Evolutionary conservation across 495 filamentous ascomycete genomes (phyloP).

Genomic region (Lophiostoma macrostomum): DNA sequence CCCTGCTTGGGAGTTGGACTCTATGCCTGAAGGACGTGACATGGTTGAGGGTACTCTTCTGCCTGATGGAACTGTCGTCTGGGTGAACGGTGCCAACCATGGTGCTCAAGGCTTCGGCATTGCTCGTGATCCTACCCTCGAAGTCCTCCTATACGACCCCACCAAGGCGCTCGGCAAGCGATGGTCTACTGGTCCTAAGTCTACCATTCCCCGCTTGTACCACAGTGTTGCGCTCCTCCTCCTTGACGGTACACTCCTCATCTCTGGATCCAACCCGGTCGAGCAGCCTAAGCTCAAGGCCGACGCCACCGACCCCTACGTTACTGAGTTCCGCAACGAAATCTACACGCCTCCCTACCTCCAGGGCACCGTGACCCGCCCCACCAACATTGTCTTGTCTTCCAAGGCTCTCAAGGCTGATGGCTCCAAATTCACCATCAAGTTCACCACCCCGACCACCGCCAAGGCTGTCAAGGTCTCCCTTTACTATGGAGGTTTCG

Average conservation of each 20-base stretch:
- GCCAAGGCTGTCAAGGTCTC: slow-evolving; percentile 47
- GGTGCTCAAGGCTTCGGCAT: slow-evolving; percentile 62
- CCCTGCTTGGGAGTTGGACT: slow-evolving; percentile 60
- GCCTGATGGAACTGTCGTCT: slow-evolving; percentile 60
- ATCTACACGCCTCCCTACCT: slow-evolving; percentile 62
- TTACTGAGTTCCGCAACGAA: slow-evolving; percentile 60
- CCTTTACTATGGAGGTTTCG: slow-evolving; percentile 60
- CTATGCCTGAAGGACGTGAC: slow-evolving; percentile 59
- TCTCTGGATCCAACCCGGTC: slow-evolving; percentile 59
- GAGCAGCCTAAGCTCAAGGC: slow-evolving; percentile 51
- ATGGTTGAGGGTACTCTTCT: slow-evolving; percentile 61
- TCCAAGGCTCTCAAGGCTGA: slow-evolving; percentile 44
- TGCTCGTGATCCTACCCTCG: slow-evolving; percentile 51
- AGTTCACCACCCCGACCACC: slow-evolving; percentile 45
- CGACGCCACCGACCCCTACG: slow-evolving; percentile 45
- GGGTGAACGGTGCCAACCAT: slow-evolving; percentile 55
- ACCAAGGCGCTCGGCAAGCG: slow-evolving; percentile 49
- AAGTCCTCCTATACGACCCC: slow-evolving; percentile 59
- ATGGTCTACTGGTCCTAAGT: slow-evolving; percentile 50
- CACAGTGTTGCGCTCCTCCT: slow-evolving; percentile 57
- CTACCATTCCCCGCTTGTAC: slow-evolving; percentile 55
- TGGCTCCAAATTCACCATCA: slow-evolving; percentile 47
- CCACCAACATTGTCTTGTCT: slow-evolving; percentile 47
- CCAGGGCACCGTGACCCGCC: slow-evolving; percentile 50
- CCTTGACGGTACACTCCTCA: slow-evolving; percentile 57